Percentiles rank a stretch among this genome's conserved stretches.
Evolutionary conservation across 129 eudicot genomes (phyloP).

Genomic region (Helianthus annuus): DNA sequence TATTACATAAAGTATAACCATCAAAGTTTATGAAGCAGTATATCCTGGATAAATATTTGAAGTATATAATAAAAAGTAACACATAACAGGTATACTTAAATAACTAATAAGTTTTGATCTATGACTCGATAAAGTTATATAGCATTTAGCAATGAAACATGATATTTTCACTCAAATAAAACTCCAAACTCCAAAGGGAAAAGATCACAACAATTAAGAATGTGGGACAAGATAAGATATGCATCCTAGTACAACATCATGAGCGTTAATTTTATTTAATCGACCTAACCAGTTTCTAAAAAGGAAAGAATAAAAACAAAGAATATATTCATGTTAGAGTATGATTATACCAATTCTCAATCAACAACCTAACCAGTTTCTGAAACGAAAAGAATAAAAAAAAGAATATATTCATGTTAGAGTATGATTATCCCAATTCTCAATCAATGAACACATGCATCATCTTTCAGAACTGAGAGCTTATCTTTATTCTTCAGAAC

Average conservation of each 20-base stretch:
- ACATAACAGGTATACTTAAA: not conserved
- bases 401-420: not conserved
- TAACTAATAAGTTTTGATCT: not conserved
- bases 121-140: not conserved
- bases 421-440: slow-evolving; percentile 5
- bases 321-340: not conserved
- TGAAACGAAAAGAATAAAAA: slow-evolving; percentile 11
- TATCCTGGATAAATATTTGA: not conserved
- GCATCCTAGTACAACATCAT: not conserved
- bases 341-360: too few species aligned
- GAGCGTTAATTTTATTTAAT: not conserved
- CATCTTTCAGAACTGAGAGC: not conserved
- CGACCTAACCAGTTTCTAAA: slow-evolving; percentile 20
- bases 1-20: slow-evolving; percentile 12
- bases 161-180: not conserved
- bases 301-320: slow-evolving; percentile 9
- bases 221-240: slow-evolving; percentile 2
- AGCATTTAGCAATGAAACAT: not conserved
- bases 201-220: not conserved
- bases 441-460: not conserved
- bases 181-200: not conserved
- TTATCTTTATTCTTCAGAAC: slow-evolving; percentile 16
- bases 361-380: slow-evolving; percentile 16
- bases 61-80: not conserved
- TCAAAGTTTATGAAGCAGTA: slow-evolving; percentile 5